These are phyloP conservation scores for Beauveria asiatica DNA, from an alignment of 2,329 filamentous ascomycete species.

Conservation along the genomic window DNA sequence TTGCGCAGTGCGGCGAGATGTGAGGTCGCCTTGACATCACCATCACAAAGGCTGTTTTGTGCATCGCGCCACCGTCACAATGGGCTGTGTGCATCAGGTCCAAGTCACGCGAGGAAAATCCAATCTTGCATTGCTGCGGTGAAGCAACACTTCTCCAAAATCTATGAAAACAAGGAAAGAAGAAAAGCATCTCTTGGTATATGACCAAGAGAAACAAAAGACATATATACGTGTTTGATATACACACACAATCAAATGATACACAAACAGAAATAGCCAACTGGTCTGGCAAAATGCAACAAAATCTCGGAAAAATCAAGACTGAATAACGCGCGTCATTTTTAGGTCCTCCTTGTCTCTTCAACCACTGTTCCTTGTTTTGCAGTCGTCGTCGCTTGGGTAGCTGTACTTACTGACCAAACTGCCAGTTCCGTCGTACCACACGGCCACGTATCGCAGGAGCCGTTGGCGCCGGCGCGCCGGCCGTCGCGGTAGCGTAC, in stretches of 20 bases:
- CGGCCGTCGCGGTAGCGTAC: not conserved
- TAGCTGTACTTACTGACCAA: not conserved
- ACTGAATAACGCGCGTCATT: not conserved
- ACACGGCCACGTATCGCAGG: not conserved
- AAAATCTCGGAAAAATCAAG: not conserved
- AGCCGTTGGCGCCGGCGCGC: not conserved
- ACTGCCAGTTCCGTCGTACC: slow-evolving; percentile 2
- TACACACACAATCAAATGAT: not conserved
- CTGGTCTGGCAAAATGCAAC: not conserved
- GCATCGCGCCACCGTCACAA: not conserved
- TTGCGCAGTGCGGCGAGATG: slow-evolving; percentile 92
- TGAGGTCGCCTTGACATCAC: slow-evolving; percentile 27
- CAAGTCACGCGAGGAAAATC: not conserved
- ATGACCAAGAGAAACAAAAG: slow-evolving; percentile 1
- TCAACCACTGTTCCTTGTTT: not conserved
- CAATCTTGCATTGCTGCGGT: not conserved
- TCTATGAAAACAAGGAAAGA: not conserved
- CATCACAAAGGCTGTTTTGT: not conserved
- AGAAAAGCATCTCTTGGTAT: not conserved
- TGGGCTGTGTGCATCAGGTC: no score
- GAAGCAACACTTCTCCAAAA: not conserved
- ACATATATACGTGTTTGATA: slow-evolving; percentile 2
- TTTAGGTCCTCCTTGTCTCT: not conserved
- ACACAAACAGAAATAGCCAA: not conserved
- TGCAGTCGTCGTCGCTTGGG: not conserved